Evolutionary conservation across 768 basidiomycete species (phyloP), one percentile per base, ranked within the genome.

Genomic region (Termitomyces eurrhizus): DNA sequence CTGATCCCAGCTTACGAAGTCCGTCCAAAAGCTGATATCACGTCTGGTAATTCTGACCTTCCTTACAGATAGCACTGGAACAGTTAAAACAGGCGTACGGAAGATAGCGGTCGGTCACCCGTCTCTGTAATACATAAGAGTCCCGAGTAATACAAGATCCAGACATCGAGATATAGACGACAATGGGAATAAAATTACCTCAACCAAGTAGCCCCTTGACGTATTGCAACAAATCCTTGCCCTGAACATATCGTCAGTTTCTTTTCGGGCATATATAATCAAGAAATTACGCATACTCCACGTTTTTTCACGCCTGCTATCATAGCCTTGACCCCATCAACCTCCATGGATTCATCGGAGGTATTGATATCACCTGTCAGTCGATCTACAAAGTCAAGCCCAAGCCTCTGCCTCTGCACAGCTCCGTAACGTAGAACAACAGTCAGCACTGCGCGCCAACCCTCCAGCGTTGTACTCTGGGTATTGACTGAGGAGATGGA

Each of bases 401-500:
- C 79, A 62, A 71, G 71, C 57, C 71, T 70, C 51, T 83, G 83
- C 62, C 84, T 80, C 66, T 86, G 82, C 9, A 81, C 80, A 69
- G 86, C 75, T 7, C 87, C 87, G 66, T 89, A 83, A 26, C 91
- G 82, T 55, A 86, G 71, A 18, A 91, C 77, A 26, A 89, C 81
- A 7, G 81, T 81, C 60, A 92, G 71, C n/a, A 90, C 85, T 12
- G 91, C 91, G 39, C 87, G 78, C 92, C 92, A 93, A 16, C 92
- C 92, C 68, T 93, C 92, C 29, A 88, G 58, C 4, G 77, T 73
- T 3, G 54, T 50, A 51, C 66, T 64, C 44, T 61, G 68, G 3
- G 62, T 68, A 29, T 72, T 76, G 52, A 73, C 57, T 36, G 76
- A 72, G 24, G 73, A 68, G 39, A 69, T 39, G 1, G 70, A 65